These are phyloP conservation scores for Solioccasus polychromus DNA, from an alignment of 768 basidiomycete genomes.

Conservation along the genomic window DNA sequence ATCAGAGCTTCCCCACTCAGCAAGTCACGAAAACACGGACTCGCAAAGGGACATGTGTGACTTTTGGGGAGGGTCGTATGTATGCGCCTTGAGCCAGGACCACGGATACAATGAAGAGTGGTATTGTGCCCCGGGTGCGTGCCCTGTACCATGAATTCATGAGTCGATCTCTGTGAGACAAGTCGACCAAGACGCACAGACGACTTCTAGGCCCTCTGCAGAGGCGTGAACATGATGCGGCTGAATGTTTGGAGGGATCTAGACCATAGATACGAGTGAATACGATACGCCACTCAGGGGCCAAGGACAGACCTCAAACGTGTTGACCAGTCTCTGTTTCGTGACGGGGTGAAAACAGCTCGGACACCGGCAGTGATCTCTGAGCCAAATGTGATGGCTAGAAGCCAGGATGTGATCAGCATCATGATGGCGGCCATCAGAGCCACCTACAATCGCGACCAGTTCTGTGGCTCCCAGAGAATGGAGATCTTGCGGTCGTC, in stretches of 20 bases:
- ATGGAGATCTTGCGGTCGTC: constrained; percentile 63
- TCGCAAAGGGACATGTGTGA: constrained; percentile 28
- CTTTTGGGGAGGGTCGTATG: constrained; percentile 70
- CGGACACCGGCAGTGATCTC: constrained; percentile 90
- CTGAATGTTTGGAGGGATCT: constrained; percentile 78
- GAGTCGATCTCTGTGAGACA: neutral
- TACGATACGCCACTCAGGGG: neutral
- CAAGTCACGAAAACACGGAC: constrained; percentile 35
- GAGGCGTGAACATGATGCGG: constrained; percentile 58
- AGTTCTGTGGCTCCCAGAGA: constrained; percentile 68
- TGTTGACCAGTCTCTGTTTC: constrained; percentile 86
- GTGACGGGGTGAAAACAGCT: constrained; percentile 85
- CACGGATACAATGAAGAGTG: constrained; percentile 89
- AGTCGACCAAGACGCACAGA: constrained; percentile 51
- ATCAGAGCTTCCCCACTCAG: neutral
- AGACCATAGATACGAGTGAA: constrained; percentile 7
- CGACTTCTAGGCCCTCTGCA: constrained; percentile 64
- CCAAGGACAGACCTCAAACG: constrained; percentile 60
- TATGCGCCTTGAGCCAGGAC: constrained; percentile 74
- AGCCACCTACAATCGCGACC: constrained; percentile 79
- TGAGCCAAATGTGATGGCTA: constrained; percentile 89
- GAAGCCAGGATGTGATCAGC: neutral
- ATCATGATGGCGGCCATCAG: too few species aligned
- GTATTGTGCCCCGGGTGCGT: constrained; percentile 33
- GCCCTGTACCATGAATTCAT: constrained; percentile 18